Evolutionary conservation across 1,139 yeast species (phyloP), one percentile per base, ranked within the genome.

Genomic region (Yamadazyma atmosphaerica): DNA sequence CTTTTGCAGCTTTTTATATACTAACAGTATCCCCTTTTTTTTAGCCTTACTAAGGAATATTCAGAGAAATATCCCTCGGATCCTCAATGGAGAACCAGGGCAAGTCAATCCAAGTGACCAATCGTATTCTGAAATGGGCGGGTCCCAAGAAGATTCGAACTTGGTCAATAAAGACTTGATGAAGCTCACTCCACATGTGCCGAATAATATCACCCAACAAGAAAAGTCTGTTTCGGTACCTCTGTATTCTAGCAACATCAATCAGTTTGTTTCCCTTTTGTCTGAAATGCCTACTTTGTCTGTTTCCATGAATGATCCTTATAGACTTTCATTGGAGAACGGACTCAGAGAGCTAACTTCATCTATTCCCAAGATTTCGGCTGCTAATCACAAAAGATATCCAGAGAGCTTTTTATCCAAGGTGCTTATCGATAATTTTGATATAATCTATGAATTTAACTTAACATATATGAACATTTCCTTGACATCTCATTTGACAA

Each of bases 401-500:
- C 77, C 77, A 1, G 60, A 64, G 36, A 64, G 61, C 39, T 61
- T 64, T 19, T 54, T 71, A 23, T 68, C 74, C 3, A 60, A 58
- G 40, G 56, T 72, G 11, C 50, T 72, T 29, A 53, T 72, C 11
- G 77, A 72, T 38, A 72, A 72, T 47, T 72, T 62, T 45, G 52
- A 54, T 19, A 48, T 50, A 6, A 49, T 71, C 12, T 47, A 62
- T 36, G 49, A 51, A 41, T 60, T 69, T 34, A 54, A 65, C 5
- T 55, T 67, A 3, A 55, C 61, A 34, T 70, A 71, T 45, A 61
- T 61, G 48, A 69, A 70, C 46, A 46, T 71, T 33, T 56, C 72
- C 1, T 50, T 72, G n/a, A 54, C 73, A 3, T 58, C 72, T 5
- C 70, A 61, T 29, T 49, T 69, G 14, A 70, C 74, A 11, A 60